These are phyloP conservation scores for Gomphus bonarii DNA, from an alignment of 1,284 basidiomycete genomes.

Conservation along the genomic window DNA sequence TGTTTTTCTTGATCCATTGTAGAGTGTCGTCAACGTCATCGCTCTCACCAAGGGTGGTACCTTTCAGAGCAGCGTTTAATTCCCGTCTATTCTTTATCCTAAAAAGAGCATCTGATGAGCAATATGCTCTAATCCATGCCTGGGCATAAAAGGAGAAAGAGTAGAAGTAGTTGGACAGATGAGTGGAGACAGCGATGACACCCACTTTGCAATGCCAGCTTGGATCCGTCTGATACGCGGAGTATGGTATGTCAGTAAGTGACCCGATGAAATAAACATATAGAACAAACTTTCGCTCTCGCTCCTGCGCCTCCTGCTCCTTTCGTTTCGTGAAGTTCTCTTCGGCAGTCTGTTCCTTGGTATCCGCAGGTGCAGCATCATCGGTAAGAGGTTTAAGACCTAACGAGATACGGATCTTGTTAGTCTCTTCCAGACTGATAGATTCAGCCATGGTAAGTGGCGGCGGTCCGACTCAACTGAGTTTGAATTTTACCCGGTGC, in stretches of 20 bases:
- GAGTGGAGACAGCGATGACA: conserved; percentile 22
- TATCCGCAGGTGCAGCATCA: conserved; percentile 51
- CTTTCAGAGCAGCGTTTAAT: conserved; percentile 82
- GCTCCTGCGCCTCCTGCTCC: conserved; percentile 60
- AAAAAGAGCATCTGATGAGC: conserved; percentile 36
- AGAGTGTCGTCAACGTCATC: conserved; percentile 64
- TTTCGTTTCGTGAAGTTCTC: conserved; percentile 71
- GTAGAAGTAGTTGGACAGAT: conserved; percentile 37
- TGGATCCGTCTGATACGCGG: conserved; percentile 47
- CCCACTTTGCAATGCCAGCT: conserved; percentile 85
- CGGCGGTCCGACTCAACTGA: neutral
- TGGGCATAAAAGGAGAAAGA: conserved; percentile 22
- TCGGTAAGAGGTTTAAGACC: conserved; percentile 91
- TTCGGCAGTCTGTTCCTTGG: conserved; percentile 74
- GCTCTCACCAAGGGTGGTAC: conserved; percentile 82
- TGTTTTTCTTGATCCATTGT: conserved; percentile 83
- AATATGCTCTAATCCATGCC: conserved; percentile 23
- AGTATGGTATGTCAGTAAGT: conserved; percentile 5
- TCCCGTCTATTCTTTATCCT: conserved; percentile 89
- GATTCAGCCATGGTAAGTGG: conserved; percentile 60
- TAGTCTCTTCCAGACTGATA: conserved; percentile 94
- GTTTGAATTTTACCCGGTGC: neutral
- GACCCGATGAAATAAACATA: conserved; percentile 10
- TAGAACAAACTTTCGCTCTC: conserved; percentile 58
- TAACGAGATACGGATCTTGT: conserved; percentile 90